Conservation (phyloP, 2,329 filamentous ascomycete species). For the Hypoxylon sp. region DNA sequence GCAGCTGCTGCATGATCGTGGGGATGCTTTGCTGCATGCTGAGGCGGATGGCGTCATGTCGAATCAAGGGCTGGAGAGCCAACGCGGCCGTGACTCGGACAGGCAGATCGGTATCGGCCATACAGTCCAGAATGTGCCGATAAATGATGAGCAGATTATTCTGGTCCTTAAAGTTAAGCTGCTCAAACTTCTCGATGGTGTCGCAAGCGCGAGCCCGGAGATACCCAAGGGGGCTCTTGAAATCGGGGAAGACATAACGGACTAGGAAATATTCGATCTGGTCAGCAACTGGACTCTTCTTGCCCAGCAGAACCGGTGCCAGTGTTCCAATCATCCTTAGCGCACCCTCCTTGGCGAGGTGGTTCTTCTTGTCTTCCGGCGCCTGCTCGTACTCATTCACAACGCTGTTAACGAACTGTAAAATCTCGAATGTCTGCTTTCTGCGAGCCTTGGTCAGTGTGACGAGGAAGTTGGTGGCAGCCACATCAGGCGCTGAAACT, state of each 20-base stretch:
- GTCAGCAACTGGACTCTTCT: slow-evolving; percentile 97
- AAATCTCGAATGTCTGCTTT: slow-evolving; percentile 94
- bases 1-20: slow-evolving; percentile 98
- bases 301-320: slow-evolving; percentile 91
- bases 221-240: slow-evolving; percentile 90
- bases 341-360: slow-evolving; percentile 94
- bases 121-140: slow-evolving; percentile 93
- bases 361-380: slow-evolving; percentile 88
- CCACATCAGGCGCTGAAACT: slow-evolving; percentile 91
- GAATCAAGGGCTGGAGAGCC: slow-evolving; percentile 92
- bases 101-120: slow-evolving; percentile 92
- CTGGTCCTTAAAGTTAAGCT: slow-evolving; percentile 94
- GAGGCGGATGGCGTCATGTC: slow-evolving; percentile 90
- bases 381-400: slow-evolving; percentile 91
- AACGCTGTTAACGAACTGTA: slow-evolving; percentile 93
- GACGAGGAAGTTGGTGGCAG: slow-evolving; percentile 95
- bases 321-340: slow-evolving; percentile 96
- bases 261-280: slow-evolving; percentile 99
- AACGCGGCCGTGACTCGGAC: slow-evolving; percentile 94
- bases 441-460: slow-evolving; percentile 92
- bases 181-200: slow-evolving; percentile 97
- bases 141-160: slow-evolving; percentile 97
- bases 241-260: slow-evolving; percentile 97
- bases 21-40: slow-evolving; percentile 99
- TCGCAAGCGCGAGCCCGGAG: slow-evolving; percentile 95